Percentiles rank a stretch among this genome's conserved stretches.
These are phyloP conservation scores for Nicotiana obtusifolia DNA, from an alignment of 257 asterid species.

Conservation along the genomic window DNA sequence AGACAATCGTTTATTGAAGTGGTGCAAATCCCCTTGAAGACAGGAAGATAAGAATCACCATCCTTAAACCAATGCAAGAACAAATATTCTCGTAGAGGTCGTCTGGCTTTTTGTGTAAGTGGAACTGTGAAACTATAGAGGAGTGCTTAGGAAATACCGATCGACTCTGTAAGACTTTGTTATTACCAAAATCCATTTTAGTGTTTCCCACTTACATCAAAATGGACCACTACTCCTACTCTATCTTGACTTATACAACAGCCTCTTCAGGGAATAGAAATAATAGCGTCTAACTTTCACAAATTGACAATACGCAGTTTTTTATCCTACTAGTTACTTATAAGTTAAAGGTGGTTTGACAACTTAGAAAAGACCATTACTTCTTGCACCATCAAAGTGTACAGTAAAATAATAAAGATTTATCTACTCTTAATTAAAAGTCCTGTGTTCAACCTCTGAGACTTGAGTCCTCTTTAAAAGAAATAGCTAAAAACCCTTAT, in stretches of 20 bases:
- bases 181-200: background rate
- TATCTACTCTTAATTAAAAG: fast-evolving
- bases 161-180: background rate
- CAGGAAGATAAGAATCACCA: background rate
- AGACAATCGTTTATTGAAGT: background rate
- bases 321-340: background rate
- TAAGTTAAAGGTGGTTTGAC: background rate
- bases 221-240: conserved; percentile 1
- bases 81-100: conserved; percentile 9
- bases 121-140: background rate
- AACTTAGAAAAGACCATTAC: background rate
- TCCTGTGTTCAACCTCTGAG: background rate
- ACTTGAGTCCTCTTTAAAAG: background rate
- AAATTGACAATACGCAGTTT: background rate
- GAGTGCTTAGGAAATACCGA: background rate
- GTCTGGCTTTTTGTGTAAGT: conserved; percentile 3
- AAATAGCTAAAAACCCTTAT: background rate
- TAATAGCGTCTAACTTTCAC: background rate
- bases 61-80: conserved; percentile 4
- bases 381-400: background rate
- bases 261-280: background rate
- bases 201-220: background rate
- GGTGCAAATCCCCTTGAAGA: conserved; percentile 8
- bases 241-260: background rate
- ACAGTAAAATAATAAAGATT: background rate